These are phyloP conservation scores for Glycine soja DNA, from an alignment of 306 rosid species.

Conservation along the genomic window DNA sequence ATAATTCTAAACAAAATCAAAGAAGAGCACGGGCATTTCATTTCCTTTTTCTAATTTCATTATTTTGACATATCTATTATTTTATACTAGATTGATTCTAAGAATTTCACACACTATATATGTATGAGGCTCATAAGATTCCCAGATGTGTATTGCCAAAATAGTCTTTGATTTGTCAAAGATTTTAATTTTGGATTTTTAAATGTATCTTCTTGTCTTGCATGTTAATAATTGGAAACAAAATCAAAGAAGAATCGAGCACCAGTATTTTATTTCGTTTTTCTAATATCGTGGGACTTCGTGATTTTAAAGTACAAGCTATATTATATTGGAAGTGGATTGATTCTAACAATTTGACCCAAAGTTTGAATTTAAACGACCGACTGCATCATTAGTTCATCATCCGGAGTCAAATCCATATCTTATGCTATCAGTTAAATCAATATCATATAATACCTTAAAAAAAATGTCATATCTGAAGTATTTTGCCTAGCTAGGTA, in stretches of 20 bases:
- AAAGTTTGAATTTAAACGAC: constrained; percentile 15
- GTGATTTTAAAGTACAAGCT: neutral
- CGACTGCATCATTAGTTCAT: neutral
- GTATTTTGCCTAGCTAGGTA: neutral
- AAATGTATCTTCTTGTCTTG: constrained; percentile 41
- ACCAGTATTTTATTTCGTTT: neutral
- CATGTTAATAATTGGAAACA: constrained; percentile 39
- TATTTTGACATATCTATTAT: neutral
- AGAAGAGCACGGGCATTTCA: neutral
- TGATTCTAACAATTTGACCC: constrained; percentile 9
- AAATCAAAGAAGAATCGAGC: constrained; percentile 35
- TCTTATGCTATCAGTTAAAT: neutral
- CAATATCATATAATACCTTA: neutral
- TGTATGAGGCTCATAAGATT: constrained; percentile 45
- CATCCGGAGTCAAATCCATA: neutral
- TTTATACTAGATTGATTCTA: neutral
- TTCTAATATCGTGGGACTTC: constrained; percentile 17
- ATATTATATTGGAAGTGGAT: neutral
- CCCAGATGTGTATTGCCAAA: constrained; percentile 30
- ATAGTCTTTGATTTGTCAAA: constrained; percentile 54
- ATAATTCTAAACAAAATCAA: neutral
- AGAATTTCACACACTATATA: neutral
- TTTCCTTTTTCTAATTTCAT: neutral
- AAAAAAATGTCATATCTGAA: neutral
- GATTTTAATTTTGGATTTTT: constrained; percentile 60